Base-by-base conservation (phyloP, 176 grass and related monocot genomes). In the Pontederia crassipes region DNA sequence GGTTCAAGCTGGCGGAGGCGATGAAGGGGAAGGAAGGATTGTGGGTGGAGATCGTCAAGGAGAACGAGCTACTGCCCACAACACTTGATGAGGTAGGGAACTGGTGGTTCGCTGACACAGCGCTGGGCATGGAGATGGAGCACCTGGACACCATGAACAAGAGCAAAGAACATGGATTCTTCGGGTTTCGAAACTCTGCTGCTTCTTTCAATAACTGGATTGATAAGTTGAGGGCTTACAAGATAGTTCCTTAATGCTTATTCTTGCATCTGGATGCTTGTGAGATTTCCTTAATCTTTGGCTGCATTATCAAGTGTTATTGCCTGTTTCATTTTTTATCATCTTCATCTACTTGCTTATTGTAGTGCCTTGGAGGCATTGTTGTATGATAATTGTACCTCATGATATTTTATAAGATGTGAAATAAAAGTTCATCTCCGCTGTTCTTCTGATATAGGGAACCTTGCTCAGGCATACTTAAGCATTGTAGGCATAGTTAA, bases 101-200 rank as follows among this genome's bases (percentile, higher is more conserved):
- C 56, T 95, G 89, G 89, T 85, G 81, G 85, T 83, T 62, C 15
- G 79, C 73, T 0, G 89, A 95, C 56, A 54, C 67, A 2, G 0
- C 73, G 1, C 56, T 86, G 0, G 57, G 55, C 0, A 10, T 60
- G 0, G 73, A 89, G n/a, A 28, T 16, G 2, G 69, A 80, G 70
- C 53, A 78, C 46, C 61, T 95, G 45, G 85, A 89, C 24, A 75
- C 58, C 71, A 95, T 95, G 89, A 95, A 95, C 68, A 95, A 95
- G 59, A 95, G 89, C 76, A 95, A 95, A 82, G 89, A 95, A 61
- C 89, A 95, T 12, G 89, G 89, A 0, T 95, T 95, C 80, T 74
- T 95, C 2, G 89, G 89, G 40, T 95, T 95, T 74, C 59, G 89
- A 10, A 95, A 95, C 81, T 80, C 89, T 0, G 61, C 67, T 46